phyloP scores from a whole-genome alignment of 805 yeast genomes.

The Yarrowia keelungensis region DNA sequence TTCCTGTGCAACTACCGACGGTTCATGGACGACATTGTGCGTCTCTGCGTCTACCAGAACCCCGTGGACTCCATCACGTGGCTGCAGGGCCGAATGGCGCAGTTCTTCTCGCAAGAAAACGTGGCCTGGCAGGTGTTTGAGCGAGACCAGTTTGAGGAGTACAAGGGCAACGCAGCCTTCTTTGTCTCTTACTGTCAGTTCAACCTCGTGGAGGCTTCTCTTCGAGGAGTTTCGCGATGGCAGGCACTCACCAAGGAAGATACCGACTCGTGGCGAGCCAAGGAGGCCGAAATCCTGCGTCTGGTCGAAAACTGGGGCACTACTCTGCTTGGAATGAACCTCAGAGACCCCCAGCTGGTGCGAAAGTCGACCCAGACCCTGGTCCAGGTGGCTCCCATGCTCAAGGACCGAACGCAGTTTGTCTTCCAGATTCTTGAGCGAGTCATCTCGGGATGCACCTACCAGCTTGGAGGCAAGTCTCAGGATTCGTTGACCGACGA shows the following conservation, averaged over 20 bases:
- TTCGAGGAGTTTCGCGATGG: slow-evolving; percentile 95
- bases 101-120: slow-evolving; percentile 68
- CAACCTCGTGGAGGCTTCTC: slow-evolving; percentile 84
- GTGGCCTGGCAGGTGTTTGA: slow-evolving; percentile 70
- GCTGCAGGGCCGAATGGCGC: slow-evolving; percentile 75
- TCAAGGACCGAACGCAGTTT: slow-evolving; percentile 74
- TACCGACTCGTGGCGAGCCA: slow-evolving; percentile 60
- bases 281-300: slow-evolving; percentile 58
- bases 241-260: slow-evolving; percentile 64
- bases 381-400: slow-evolving; percentile 90
- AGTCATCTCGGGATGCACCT: slow-evolving; percentile 83
- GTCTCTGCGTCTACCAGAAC: slow-evolving; percentile 84
- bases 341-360: slow-evolving; percentile 79
- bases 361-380: slow-evolving; percentile 89
- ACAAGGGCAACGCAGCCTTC: slow-evolving; percentile 66
- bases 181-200: slow-evolving; percentile 82
- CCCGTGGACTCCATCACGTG: slow-evolving; percentile 83
- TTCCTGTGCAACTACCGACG: slow-evolving; percentile 82
- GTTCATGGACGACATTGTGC: slow-evolving; percentile 86
- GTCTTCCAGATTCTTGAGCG: slow-evolving; percentile 87
- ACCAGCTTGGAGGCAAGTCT: slow-evolving; percentile 61
- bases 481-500: slow-evolving; percentile 65
- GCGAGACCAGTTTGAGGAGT: slow-evolving; percentile 58
- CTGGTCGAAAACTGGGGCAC: slow-evolving; percentile 64
- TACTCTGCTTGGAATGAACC: slow-evolving; percentile 69